Conservation (phyloP, 192 early-diverging fungal species). For the Coemansia sp. region DNA sequence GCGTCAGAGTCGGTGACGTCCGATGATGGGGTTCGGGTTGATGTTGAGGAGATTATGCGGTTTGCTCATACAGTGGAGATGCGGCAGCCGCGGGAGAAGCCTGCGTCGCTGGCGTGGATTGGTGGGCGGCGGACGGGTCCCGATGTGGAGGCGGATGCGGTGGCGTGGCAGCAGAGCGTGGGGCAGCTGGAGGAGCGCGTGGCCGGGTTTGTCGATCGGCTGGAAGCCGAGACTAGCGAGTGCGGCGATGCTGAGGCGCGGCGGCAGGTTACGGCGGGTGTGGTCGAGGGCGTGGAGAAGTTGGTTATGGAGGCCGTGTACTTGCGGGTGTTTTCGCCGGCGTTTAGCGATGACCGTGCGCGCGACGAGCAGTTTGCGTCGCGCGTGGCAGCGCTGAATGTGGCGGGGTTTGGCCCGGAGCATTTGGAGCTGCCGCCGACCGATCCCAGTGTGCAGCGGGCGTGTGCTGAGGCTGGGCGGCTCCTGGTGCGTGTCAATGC, state of each 20-base stretch:
- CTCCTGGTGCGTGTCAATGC: conserved; percentile 22
- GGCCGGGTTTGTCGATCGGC: conserved; percentile 2
- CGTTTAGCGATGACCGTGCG: conserved; percentile 48
- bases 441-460: conserved; percentile 12
- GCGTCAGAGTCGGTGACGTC: conserved; percentile 16
- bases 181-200: conserved; percentile 14
- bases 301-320: conserved; percentile 29
- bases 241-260: conserved; percentile 40
- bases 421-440: conserved; percentile 54
- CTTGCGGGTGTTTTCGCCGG: conserved; percentile 27
- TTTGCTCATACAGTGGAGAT: conserved; percentile 24
- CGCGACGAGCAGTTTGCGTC: conserved; percentile 61
- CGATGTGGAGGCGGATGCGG: conserved; percentile 5
- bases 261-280: conserved; percentile 6
- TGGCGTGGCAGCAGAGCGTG: conserved; percentile 28
- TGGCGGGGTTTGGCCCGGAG: conserved; percentile 53
- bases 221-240: conserved; percentile 38
- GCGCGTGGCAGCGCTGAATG: conserved; percentile 61
- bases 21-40: conserved; percentile 19
- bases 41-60: conserved; percentile 33
- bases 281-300: conserved; percentile 42
- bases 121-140: conserved; percentile 8
- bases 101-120: conserved; percentile 25
- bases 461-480: conserved; percentile 23
- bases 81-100: conserved; percentile 2